Evolutionary conservation across 2,329 filamentous ascomycete genomes (phyloP).

Genomic region (Ophiosphaerella narmari): DNA sequence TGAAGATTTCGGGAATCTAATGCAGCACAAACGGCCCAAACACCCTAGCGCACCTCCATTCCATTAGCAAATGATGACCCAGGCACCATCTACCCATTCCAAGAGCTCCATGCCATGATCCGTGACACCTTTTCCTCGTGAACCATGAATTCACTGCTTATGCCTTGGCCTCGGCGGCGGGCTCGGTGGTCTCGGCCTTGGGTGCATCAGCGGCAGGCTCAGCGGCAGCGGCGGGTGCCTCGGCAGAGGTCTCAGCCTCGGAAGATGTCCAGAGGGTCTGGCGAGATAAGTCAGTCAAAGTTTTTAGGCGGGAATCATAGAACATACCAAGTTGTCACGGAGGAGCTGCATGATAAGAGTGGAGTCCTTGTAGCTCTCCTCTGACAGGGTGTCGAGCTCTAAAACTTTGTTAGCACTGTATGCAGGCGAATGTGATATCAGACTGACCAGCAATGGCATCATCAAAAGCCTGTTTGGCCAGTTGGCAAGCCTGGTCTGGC

Average conservation of each 20-base stretch:
- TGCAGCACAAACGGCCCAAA: conserved; percentile 39
- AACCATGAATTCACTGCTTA: conserved; percentile 28
- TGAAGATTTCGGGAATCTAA: conserved; percentile 46
- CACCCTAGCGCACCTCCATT: conserved; percentile 39
- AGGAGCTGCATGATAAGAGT: conserved; percentile 99
- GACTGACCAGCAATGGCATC: conserved; percentile 85
- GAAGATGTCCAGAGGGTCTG: conserved; percentile 99
- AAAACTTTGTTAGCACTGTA: conserved; percentile 26
- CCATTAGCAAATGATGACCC: conserved; percentile 35
- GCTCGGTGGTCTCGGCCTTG: conserved; percentile 46
- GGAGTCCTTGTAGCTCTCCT: conserved; percentile 99
- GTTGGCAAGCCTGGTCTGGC: conserved; percentile 95
- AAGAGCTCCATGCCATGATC: conserved; percentile 41
- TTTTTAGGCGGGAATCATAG: too few relatives aligned
- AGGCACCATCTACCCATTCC: conserved; percentile 37
- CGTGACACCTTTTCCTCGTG: conserved; percentile 39
- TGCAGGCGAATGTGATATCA: background rate
- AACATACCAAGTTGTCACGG: conserved; percentile 84
- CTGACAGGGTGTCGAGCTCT: conserved; percentile 95
- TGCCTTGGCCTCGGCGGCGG: conserved; percentile 67
- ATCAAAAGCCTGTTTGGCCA: conserved; percentile 94
- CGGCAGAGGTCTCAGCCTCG: conserved; percentile 82
- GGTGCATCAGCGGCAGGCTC: conserved; percentile 60
- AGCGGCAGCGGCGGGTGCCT: conserved; percentile 57
- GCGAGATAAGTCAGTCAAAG: conserved; percentile 6